Evolutionary conservation across 306 rosid species (phyloP), one percentile per base, ranked within the genome.

Genomic region (Mimosa bimucronata): DNA sequence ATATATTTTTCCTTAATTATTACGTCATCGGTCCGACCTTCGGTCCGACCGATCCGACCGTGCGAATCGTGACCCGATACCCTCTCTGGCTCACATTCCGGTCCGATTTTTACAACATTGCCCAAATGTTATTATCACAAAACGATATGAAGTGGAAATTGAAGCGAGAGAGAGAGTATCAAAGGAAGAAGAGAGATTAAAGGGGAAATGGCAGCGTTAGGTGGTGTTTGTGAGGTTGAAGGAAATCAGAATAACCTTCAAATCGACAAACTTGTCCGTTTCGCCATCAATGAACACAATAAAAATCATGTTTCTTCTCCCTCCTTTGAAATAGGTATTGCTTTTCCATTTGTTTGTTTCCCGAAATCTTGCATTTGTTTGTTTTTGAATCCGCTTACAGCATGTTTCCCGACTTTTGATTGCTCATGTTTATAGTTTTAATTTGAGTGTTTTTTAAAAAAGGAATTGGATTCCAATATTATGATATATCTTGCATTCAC

Each of bases 211-310:
- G 79, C 89, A 42, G 1, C n/a, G n/a, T 3, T 86, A 1, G 88
- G 88, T 23, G 83, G 55, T 10, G 19, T 31, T 45, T 45, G 77
- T 29, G 77, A 65, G 7, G 80, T 40, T 40, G 42, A 40, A 40
- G 42, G 42, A 40, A 40, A 42, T 74, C 77, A 77, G 28, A 84
- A 84, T 70, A 81, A 30, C 70, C 26, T 3, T 19, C 74, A 66
- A 82, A 80, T 84, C 76, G 80, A 84, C 7, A 12, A 11, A 60
- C 87, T 84, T 14, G 87, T 85, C 57, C 87, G 87, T 25, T 84
- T 66, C 50, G 87, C 85, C 60, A 78, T 85, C 30, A 78, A 81
- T 15, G 78, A 85, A 29, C 83, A 85, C 83, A 85, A 85, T 77
- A 77, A 77, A 62, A 85, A 81, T 67, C 28, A 81, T 83, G 88